These are phyloP conservation scores for Bruguiera sexangula DNA, from an alignment of 345 rosid genomes.

Conservation along the genomic window DNA sequence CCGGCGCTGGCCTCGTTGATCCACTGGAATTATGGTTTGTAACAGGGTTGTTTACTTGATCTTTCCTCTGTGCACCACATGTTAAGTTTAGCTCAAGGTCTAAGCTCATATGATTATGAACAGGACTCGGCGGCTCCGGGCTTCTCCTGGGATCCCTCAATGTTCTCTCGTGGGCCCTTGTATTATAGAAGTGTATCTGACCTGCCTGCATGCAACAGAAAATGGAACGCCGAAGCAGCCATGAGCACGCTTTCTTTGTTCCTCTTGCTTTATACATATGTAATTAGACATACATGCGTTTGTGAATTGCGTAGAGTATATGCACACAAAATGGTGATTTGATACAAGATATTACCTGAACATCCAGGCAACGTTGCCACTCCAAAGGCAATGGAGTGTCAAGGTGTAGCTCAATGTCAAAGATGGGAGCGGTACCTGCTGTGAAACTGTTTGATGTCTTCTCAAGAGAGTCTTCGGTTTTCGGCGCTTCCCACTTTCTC, in stretches of 20 bases:
- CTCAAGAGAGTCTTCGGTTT: constrained; percentile 13
- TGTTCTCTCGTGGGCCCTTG: constrained; percentile 53
- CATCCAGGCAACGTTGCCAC: constrained; percentile 60
- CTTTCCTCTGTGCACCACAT: constrained; percentile 9
- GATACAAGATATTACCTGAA: constrained; percentile 41
- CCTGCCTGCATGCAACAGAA: constrained; percentile 47
- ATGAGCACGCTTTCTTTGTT: no score
- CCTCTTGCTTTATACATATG: no score
- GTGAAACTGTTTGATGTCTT: constrained; percentile 29
- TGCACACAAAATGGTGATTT: no score
- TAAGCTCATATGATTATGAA: constrained; percentile 47
- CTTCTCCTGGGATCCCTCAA: constrained; percentile 44
- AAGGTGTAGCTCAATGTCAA: constrained; percentile 45
- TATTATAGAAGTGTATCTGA: constrained; percentile 54
- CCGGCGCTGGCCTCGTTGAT: background rate
- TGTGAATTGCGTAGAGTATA: no score
- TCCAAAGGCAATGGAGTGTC: constrained; percentile 48
- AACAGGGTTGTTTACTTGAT: background rate
- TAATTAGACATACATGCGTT: no score
- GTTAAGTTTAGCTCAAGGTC: constrained; percentile 72
- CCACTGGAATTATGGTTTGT: constrained; percentile 13
- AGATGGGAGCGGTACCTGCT: background rate
- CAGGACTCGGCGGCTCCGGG: constrained; percentile 24
- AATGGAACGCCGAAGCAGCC: no score
- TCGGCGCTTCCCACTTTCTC: constrained; percentile 45